These are phyloP conservation scores for Emiliania huxleyi DNA, from an alignment of 78 protist species.

Conservation along the genomic window DNA sequence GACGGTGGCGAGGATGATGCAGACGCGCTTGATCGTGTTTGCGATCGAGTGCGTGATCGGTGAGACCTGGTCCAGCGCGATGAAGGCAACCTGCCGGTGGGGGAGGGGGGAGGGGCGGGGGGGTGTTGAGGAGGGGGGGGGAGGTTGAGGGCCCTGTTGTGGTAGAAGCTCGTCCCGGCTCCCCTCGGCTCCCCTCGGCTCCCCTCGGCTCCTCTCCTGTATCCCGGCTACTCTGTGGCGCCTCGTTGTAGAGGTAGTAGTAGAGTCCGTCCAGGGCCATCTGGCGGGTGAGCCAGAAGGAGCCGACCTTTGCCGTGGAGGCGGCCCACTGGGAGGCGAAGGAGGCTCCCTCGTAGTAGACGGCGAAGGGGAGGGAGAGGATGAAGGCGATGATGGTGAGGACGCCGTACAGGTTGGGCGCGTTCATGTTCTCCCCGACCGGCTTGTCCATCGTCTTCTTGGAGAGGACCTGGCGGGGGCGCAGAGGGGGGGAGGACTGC, in stretches of 20 bases:
- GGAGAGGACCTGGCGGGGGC: too few species aligned
- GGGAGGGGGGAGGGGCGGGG: not conserved
- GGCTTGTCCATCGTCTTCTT: not conserved
- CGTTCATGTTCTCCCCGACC: constrained; percentile 18
- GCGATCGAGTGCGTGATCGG: constrained; percentile 43
- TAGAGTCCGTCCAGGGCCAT: not conserved
- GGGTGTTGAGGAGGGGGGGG: too few species aligned
- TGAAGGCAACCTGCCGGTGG: not conserved
- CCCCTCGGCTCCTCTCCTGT: too few species aligned
- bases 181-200: too few species aligned
- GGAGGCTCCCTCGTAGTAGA: not conserved
- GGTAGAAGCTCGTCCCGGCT: too few species aligned
- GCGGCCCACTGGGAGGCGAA: not conserved
- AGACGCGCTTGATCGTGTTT: constrained; percentile 32
- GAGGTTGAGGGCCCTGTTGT: too few species aligned
- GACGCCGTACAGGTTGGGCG: constrained; percentile 25
- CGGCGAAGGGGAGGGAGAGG: constrained; percentile 5
- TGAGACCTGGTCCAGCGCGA: not conserved
- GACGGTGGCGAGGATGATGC: constrained; percentile 30
- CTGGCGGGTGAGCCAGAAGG: not conserved
- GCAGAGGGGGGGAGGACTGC: too few species aligned
- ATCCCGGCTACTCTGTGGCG: too few species aligned
- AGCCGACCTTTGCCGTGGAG: not conserved
- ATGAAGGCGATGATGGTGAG: constrained; percentile 21
- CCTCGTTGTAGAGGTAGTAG: constrained; percentile 20